A percentile compares a stretch with the other conserved stretches of the same genome.
These are phyloP conservation scores for Camptophora hylomeconis DNA, from an alignment of 2,329 filamentous ascomycete species.

Conservation along the genomic window DNA sequence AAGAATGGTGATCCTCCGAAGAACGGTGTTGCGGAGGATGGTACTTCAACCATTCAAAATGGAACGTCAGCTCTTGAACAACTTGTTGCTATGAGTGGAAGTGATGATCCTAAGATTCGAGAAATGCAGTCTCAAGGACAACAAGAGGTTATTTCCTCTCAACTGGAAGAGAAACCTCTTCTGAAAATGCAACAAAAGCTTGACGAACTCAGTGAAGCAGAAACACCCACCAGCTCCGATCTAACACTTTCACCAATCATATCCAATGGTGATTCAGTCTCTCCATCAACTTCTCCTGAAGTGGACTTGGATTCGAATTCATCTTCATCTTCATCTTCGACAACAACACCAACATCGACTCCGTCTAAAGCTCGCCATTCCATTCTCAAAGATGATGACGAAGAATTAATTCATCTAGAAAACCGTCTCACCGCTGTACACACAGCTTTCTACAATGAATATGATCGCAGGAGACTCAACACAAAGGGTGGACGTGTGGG, in stretches of 20 bases:
- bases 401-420: slow-evolving; percentile 65
- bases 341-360: slow-evolving; percentile 19
- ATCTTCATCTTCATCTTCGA: slow-evolving; percentile 13
- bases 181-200: slow-evolving; percentile 85
- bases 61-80: slow-evolving; percentile 48
- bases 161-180: slow-evolving; percentile 76
- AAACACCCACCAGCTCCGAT: slow-evolving; percentile 22
- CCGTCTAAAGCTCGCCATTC: slow-evolving; percentile 48
- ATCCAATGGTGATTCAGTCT: slow-evolving; percentile 27
- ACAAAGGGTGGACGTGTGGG: slow-evolving; percentile 28
- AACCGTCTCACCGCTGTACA: slow-evolving; percentile 66
- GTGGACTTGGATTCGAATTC: slow-evolving; percentile 9
- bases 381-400: slow-evolving; percentile 75
- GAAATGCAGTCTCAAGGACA: slow-evolving; percentile 73
- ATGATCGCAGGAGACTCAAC: slow-evolving; percentile 43
- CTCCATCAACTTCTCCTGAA: too few species aligned
- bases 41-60: slow-evolving; percentile 12
- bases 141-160: slow-evolving; percentile 73
- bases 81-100: slow-evolving; percentile 61
- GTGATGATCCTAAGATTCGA: slow-evolving; percentile 53
- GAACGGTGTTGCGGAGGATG: slow-evolving; percentile 11
- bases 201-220: slow-evolving; percentile 67
- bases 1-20: slow-evolving; percentile 4
- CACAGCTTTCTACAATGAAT: slow-evolving; percentile 66
- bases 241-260: slow-evolving; percentile 7